Evolutionary conservation across 2,329 filamentous ascomycete species (phyloP).

Genomic region (Colletotrichum brevisporum): DNA sequence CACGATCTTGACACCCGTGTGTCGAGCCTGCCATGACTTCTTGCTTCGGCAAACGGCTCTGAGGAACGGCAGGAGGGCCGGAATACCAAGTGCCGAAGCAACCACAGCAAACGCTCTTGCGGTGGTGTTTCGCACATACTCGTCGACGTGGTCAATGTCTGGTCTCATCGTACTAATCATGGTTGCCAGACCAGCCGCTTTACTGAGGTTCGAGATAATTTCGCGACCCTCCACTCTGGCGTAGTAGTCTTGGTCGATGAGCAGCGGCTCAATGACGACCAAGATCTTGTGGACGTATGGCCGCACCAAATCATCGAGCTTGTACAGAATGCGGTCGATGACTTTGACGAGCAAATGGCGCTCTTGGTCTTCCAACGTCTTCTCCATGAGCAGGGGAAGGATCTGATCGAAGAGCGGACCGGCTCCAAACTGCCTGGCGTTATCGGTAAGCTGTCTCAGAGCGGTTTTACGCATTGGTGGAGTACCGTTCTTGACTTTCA

Average conservation of each 20-base stretch:
- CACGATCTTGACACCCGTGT: slow-evolving; percentile 99
- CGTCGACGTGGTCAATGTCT: slow-evolving; percentile 98
- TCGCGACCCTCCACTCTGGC: slow-evolving; percentile 97
- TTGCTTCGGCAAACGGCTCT: slow-evolving; percentile 97
- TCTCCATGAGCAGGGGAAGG: slow-evolving; percentile 96
- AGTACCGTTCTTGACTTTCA: slow-evolving; percentile 99
- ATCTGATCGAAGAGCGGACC: slow-evolving; percentile 98
- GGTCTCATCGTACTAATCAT: slow-evolving; percentile 99
- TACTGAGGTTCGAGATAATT: slow-evolving; percentile 98
- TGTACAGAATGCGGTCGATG: slow-evolving; percentile 98
- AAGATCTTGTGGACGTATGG: slow-evolving; percentile 99
- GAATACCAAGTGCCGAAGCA: slow-evolving; percentile 94
- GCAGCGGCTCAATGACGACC: slow-evolving; percentile 97
- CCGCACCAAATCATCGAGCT: slow-evolving; percentile 95
- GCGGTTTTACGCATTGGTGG: slow-evolving; percentile 99
- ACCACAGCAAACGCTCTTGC: slow-evolving; percentile 97
- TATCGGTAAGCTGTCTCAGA: slow-evolving; percentile 95
- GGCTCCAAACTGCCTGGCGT: slow-evolving; percentile 95
- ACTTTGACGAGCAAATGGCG: slow-evolving; percentile 98
- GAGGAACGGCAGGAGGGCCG: slow-evolving; percentile 93
- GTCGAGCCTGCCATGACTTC: slow-evolving; percentile 98
- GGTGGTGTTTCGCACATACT: slow-evolving; percentile 98
- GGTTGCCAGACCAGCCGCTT: slow-evolving; percentile 94
- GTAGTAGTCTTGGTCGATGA: slow-evolving; percentile 99
- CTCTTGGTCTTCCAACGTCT: slow-evolving; percentile 96